A percentile compares a stretch with the other conserved stretches of the same genome.
Conservation (phyloP, 1,139 yeast genomes). For the Arxiozyma slooffiae region DNA sequence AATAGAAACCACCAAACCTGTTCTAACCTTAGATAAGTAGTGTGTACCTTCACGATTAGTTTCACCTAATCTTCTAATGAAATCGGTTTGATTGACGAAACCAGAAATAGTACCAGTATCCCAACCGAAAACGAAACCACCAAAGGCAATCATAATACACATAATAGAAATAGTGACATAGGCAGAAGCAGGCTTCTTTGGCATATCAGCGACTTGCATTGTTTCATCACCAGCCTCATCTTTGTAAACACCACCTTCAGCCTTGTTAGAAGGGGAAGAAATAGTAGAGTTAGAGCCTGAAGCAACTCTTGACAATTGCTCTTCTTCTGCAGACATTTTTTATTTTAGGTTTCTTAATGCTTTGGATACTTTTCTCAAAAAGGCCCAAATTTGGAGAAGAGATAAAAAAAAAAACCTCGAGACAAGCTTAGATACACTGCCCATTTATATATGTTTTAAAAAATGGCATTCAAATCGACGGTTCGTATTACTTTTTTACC, state of each 20-base stretch:
- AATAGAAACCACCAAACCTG: conserved; percentile 13
- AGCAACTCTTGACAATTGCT: conserved; percentile 5
- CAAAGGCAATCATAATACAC: conserved; percentile 14
- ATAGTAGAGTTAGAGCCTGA: conserved; percentile 16
- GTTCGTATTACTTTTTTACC: neutral
- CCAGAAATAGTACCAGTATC: conserved; percentile 16
- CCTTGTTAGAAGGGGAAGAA: conserved; percentile 20
- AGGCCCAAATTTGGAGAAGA: neutral
- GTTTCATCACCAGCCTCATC: conserved; percentile 11
- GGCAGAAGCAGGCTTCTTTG: conserved; percentile 26
- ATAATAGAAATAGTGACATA: conserved; percentile 38
- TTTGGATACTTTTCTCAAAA: neutral
- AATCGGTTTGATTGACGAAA: conserved; percentile 12
- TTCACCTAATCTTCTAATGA: conserved; percentile 12
- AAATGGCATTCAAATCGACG: neutral
- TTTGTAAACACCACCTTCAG: conserved; percentile 14
- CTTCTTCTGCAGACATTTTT: conserved; percentile 6
- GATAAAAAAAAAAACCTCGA: neutral
- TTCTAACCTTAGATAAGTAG: conserved; percentile 12
- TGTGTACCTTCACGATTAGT: conserved; percentile 6
- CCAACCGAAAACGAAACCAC: conserved; percentile 15
- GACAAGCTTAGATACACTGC: neutral
- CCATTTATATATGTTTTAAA: neutral
- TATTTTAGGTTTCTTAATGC: neutral
- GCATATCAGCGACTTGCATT: conserved; percentile 12